phyloP scores from a whole-genome alignment of 495 filamentous ascomycete genomes.

The Penicillium subrubescens region DNA sequence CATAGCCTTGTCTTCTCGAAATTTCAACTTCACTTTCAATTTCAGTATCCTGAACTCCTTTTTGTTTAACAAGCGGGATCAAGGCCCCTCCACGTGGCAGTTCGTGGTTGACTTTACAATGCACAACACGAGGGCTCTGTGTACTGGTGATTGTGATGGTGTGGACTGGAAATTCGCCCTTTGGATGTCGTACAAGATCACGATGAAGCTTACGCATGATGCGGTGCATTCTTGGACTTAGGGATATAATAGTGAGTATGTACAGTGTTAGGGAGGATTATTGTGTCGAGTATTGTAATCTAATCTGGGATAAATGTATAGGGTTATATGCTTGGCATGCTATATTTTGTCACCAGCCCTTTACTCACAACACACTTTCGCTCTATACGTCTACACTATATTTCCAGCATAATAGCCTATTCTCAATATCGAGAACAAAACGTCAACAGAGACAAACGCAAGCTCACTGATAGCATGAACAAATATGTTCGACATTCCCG shows the following conservation, averaged over 20 bases:
- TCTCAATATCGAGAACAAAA: not conserved
- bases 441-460: not conserved
- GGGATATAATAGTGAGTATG: not conserved
- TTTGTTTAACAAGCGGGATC: not conserved
- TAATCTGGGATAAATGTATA: not conserved
- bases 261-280: not conserved
- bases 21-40: not conserved
- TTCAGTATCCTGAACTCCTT: not conserved
- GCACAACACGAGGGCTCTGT: not conserved
- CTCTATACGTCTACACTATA: not conserved
- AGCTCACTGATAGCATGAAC: not conserved
- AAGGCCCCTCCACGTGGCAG: slow-evolving; percentile 8
- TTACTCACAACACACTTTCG: too few relatives aligned
- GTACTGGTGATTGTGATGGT: not conserved
- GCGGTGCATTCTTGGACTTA: not conserved
- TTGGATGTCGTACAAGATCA: slow-evolving; percentile 26
- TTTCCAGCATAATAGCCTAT: not conserved
- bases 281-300: too few relatives aligned
- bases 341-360: too few relatives aligned
- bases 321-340: not conserved
- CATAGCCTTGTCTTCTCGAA: not conserved
- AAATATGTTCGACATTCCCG: not conserved
- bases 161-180: slow-evolving; percentile 19
- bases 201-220: slow-evolving; percentile 13
- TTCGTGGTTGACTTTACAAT: slow-evolving; percentile 4